These are phyloP conservation scores for Dactylellina parvicollis DNA, from an alignment of 2,329 filamentous ascomycete species.

Conservation along the genomic window DNA sequence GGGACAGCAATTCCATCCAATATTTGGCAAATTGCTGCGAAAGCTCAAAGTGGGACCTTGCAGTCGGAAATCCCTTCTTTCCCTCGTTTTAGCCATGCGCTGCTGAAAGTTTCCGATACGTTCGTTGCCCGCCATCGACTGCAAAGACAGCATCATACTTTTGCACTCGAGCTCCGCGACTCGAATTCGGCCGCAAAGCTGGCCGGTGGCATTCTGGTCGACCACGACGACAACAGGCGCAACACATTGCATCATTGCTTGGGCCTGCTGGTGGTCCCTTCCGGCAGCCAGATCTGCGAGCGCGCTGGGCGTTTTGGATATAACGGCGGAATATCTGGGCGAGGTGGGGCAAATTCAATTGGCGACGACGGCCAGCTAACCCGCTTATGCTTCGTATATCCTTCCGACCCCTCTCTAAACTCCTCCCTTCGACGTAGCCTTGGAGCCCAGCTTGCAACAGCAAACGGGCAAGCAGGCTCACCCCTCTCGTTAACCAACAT, in stretches of 20 bases:
- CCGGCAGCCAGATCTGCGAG: background rate
- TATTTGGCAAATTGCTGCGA: constrained; percentile 20
- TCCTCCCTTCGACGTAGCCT: background rate
- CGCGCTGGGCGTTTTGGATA: background rate
- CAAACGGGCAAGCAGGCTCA: constrained; percentile 16
- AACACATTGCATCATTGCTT: constrained; percentile 42
- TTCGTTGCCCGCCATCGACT: background rate
- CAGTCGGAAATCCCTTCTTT: constrained; percentile 13
- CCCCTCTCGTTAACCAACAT: constrained; percentile 18
- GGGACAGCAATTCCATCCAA: constrained; percentile 40
- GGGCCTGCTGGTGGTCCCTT: constrained; percentile 2
- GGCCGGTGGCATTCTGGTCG: background rate
- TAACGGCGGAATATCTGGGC: background rate
- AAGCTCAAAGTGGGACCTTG: constrained; percentile 15
- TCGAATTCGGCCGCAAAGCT: background rate
- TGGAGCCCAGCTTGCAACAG: constrained; percentile 1
- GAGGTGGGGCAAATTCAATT: background rate
- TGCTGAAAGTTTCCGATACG: constrained; percentile 17
- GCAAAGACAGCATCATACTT: background rate
- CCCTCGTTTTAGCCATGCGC: constrained; percentile 19
- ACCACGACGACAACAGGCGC: constrained; percentile 17
- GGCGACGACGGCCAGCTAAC: constrained; percentile 3
- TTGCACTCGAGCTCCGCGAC: background rate
- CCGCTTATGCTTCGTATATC: background rate
- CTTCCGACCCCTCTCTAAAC: background rate